A percentile compares a stretch with the other conserved stretches of the same genome.
Conservation (phyloP, 2,329 filamentous ascomycete genomes). For the Exophiala bonariae region DNA sequence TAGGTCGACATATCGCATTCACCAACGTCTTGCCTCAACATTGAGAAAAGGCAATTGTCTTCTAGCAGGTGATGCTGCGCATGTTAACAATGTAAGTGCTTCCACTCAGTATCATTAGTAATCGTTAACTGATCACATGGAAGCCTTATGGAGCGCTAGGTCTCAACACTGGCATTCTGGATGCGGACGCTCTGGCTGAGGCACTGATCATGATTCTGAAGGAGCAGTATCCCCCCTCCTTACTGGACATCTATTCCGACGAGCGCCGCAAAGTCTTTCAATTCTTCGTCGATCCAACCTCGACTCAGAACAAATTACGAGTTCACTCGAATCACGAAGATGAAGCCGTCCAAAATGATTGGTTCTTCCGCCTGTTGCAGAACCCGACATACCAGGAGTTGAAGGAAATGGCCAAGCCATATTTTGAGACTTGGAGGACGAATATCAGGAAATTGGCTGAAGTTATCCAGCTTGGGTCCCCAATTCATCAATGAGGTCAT, state of each 20-base stretch:
- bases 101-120: neutral
- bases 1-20: conserved; percentile 10
- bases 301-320: conserved; percentile 15
- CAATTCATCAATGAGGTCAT: too few species aligned
- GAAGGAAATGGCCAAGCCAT: conserved; percentile 11
- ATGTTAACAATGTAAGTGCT: conserved; percentile 32
- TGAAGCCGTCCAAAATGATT: conserved; percentile 13
- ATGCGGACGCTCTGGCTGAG: conserved; percentile 12
- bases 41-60: conserved; percentile 30
- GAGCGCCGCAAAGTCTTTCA: conserved; percentile 17
- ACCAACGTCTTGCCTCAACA: conserved; percentile 15
- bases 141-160: conserved; percentile 14
- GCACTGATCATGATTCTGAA: conserved; percentile 16
- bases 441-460: conserved; percentile 9
- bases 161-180: conserved; percentile 18
- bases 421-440: conserved; percentile 13
- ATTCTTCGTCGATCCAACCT: conserved; percentile 15
- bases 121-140: neutral
- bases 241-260: conserved; percentile 12
- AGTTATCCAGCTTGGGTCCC: too few species aligned
- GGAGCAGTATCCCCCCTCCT: neutral
- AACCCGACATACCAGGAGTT: conserved; percentile 1
- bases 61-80: conserved; percentile 62
- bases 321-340: conserved; percentile 6
- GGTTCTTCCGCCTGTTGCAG: conserved; percentile 9